Evolutionary conservation across 768 basidiomycete species (phyloP).

Genomic region (Collybiopsis confluens): DNA sequence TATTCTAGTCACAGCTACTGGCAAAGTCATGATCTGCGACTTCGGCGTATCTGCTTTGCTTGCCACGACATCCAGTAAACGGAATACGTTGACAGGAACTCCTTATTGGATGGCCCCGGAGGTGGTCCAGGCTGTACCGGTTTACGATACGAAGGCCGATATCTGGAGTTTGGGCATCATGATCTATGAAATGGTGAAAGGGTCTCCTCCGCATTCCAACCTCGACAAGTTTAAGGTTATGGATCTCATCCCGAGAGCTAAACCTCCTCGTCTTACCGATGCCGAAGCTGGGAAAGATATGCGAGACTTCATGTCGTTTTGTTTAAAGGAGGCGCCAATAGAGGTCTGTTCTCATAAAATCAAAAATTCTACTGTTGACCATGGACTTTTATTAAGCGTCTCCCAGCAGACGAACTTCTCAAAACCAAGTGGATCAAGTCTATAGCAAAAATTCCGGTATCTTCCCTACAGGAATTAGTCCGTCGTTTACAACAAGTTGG

Average conservation of each 20-base stretch:
- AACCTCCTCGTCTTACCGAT: slow-evolving; percentile 78
- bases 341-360: slow-evolving; percentile 48
- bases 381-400: slow-evolving; percentile 48
- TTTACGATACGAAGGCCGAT: slow-evolving; percentile 96
- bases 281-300: slow-evolving; percentile 79
- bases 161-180: slow-evolving; percentile 98
- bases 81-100: slow-evolving; percentile 94
- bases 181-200: slow-evolving; percentile 94
- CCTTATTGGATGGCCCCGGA: slow-evolving; percentile 99
- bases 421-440: slow-evolving; percentile 91
- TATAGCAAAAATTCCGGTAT: slow-evolving; percentile 59
- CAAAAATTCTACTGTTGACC: neutral
- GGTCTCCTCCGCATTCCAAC: slow-evolving; percentile 91
- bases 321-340: slow-evolving; percentile 74
- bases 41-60: slow-evolving; percentile 97
- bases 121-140: slow-evolving; percentile 83
- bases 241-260: slow-evolving; percentile 80
- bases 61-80: slow-evolving; percentile 78
- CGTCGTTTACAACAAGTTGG: slow-evolving; percentile 73
- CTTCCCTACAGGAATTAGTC: slow-evolving; percentile 76
- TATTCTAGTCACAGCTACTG: slow-evolving; percentile 81
- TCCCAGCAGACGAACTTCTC: slow-evolving; percentile 82
- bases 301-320: slow-evolving; percentile 81
- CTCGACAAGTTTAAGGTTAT: slow-evolving; percentile 83
- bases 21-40: slow-evolving; percentile 94